Evolutionary conservation across 2,329 filamentous ascomycete genomes (phyloP).

Genomic region (Ophiostoma triangulosporum): DNA sequence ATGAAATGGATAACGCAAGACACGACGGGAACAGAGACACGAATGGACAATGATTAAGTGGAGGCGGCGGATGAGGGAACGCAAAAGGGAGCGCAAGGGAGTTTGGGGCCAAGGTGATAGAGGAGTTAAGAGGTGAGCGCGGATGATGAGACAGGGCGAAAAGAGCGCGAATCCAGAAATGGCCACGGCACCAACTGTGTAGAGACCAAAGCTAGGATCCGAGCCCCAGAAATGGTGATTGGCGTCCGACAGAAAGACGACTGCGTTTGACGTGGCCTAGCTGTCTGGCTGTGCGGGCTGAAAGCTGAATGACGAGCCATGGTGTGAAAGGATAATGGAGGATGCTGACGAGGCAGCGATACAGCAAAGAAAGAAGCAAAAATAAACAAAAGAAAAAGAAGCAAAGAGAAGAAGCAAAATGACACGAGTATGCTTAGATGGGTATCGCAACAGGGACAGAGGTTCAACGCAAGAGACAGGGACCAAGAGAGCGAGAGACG

Average conservation of each 20-base stretch:
- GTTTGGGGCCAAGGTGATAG: conserved; percentile 2
- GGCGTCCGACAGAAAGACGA: conserved; percentile 7
- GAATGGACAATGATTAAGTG: conserved; percentile 10
- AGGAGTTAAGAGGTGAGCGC: conserved; percentile 3
- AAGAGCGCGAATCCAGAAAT: conserved; percentile 6
- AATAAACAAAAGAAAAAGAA: not conserved
- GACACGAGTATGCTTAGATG: not conserved
- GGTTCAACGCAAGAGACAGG: no score
- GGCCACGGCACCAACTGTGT: conserved; percentile 4
- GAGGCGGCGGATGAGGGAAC: conserved; percentile 9
- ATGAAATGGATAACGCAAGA: conserved; percentile 9
- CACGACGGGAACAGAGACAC: conserved; percentile 9
- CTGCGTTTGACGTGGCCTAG: not conserved
- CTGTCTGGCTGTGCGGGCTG: not conserved
- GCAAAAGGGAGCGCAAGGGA: conserved; percentile 13
- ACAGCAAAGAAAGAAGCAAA: not conserved
- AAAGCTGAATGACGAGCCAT: conserved; percentile 1
- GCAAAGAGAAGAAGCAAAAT: not conserved
- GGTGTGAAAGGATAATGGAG: no score
- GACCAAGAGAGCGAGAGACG: not conserved
- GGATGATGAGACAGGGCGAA: conserved; percentile 11
- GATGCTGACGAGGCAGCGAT: no score
- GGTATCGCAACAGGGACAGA: no score
- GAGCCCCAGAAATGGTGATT: conserved; percentile 5
- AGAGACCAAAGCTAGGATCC: not conserved